Percentiles rank a stretch among this genome's conserved stretches.
Evolutionary conservation across 805 yeast genomes (phyloP).

Genomic region (Ogataea trehalophila): DNA sequence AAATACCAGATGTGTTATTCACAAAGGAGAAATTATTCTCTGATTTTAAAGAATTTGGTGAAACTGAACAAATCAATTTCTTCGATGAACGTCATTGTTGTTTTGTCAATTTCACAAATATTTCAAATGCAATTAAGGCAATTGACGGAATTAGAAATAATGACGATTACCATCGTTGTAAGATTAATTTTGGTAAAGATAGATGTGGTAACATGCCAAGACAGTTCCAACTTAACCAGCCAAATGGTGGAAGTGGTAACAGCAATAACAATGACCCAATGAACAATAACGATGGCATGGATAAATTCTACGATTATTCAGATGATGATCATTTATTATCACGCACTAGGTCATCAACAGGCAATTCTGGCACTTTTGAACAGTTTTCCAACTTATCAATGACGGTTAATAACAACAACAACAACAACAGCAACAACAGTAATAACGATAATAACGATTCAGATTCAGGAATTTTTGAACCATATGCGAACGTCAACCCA

Average conservation of each 20-base stretch:
- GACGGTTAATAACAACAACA: too few relatives aligned
- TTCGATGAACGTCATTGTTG: slow-evolving; percentile 82
- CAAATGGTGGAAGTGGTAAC: not conserved
- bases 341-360: not conserved
- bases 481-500: slow-evolving; percentile 16
- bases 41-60: slow-evolving; percentile 82
- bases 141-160: slow-evolving; percentile 84
- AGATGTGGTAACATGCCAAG: slow-evolving; percentile 94
- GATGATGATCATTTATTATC: slow-evolving; percentile 11
- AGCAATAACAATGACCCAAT: slow-evolving; percentile 8
- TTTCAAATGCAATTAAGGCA: slow-evolving; percentile 87
- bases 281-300: slow-evolving; percentile 13
- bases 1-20: slow-evolving; percentile 25
- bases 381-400: too few relatives aligned
- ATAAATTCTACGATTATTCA: slow-evolving; percentile 20
- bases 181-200: slow-evolving; percentile 89
- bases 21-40: slow-evolving; percentile 49
- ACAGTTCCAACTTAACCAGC: slow-evolving; percentile 38
- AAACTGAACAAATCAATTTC: slow-evolving; percentile 90
- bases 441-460: slow-evolving; percentile 8
- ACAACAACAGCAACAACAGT: not conserved
- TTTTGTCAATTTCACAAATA: slow-evolving; percentile 86
- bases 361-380: too few relatives aligned
- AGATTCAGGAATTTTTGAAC: slow-evolving; percentile 13
- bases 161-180: slow-evolving; percentile 61